Percentiles rank a stretch among this genome's conserved stretches.
These are phyloP conservation scores for Aureobasidium zeae DNA, from an alignment of 2,329 filamentous ascomycete species.

Conservation along the genomic window DNA sequence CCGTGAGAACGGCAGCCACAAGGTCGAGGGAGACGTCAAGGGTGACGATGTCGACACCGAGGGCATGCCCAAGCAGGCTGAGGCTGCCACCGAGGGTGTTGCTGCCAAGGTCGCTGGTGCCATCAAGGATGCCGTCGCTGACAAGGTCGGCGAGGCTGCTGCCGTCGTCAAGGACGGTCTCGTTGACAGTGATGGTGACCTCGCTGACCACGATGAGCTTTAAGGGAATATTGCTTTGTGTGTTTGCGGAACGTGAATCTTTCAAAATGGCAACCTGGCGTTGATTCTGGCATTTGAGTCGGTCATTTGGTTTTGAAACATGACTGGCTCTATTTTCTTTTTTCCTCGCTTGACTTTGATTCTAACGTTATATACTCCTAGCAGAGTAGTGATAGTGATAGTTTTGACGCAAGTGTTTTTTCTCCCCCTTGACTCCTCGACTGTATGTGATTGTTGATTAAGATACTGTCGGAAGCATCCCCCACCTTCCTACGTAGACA, in stretches of 20 bases:
- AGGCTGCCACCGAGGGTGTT: slow-evolving; percentile 27
- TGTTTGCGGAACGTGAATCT: too few species aligned
- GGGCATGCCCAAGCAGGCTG: slow-evolving; percentile 38
- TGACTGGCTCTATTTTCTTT: too few species aligned
- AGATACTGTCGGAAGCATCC: too few species aligned
- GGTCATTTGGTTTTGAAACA: too few species aligned
- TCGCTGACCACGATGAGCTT: slow-evolving; percentile 61
- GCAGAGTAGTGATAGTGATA: too few species aligned
- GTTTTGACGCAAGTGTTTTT: too few species aligned
- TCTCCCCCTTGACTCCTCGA: too few species aligned
- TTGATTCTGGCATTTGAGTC: background rate
- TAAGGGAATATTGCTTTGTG: slow-evolving; percentile 36
- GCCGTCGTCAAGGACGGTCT: slow-evolving; percentile 25
- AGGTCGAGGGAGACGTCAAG: slow-evolving; percentile 52
- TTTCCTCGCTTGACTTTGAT: too few species aligned
- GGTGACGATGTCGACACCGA: slow-evolving; percentile 44
- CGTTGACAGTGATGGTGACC: slow-evolving; percentile 22
- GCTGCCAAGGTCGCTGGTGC: slow-evolving; percentile 30
- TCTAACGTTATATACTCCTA: too few species aligned
- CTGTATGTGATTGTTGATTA: too few species aligned
- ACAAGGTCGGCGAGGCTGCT: slow-evolving; percentile 25
- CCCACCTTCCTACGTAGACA: too few species aligned
- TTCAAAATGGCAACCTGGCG: slow-evolving; percentile 1
- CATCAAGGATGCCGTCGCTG: slow-evolving; percentile 19
- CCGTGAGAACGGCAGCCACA: slow-evolving; percentile 88